Evolutionary conservation across 495 filamentous ascomycete genomes (phyloP).

Genomic region (Pyrenula aspistea): DNA sequence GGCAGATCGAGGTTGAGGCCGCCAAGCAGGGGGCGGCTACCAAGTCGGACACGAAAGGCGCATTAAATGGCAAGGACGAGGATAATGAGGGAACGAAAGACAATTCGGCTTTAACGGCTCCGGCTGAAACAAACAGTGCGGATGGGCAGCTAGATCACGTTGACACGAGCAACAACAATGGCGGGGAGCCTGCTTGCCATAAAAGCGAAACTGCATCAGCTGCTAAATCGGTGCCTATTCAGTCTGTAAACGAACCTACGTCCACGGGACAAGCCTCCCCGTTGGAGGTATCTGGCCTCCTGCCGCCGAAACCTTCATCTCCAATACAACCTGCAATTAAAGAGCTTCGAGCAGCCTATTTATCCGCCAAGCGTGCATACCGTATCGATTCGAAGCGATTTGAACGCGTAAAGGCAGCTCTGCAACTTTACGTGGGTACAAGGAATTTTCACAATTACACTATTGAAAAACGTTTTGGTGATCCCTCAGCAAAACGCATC

Average conservation of each 20-base stretch:
- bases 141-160: not conserved
- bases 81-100: not conserved
- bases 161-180: not conserved
- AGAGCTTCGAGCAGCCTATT: slow-evolving; percentile 63
- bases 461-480: slow-evolving; percentile 65
- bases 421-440: slow-evolving; percentile 67
- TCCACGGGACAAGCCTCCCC: not conserved
- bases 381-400: slow-evolving; percentile 63
- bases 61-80: not conserved
- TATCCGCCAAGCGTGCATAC: slow-evolving; percentile 66
- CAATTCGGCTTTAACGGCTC: not conserved
- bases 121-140: not conserved
- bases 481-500: slow-evolving; percentile 71
- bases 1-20: slow-evolving; percentile 2
- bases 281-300: not conserved
- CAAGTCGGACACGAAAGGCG: not conserved
- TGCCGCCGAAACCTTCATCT: not conserved
- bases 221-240: not conserved
- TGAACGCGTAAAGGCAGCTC: slow-evolving; percentile 54
- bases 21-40: not conserved
- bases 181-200: not conserved
- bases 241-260: not conserved
- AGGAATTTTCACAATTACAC: slow-evolving; percentile 94
- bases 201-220: not conserved
- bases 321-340: slow-evolving; percentile 52